Evolutionary conservation across 345 rosid species (phyloP).

Genomic region (Clausena lansium): DNA sequence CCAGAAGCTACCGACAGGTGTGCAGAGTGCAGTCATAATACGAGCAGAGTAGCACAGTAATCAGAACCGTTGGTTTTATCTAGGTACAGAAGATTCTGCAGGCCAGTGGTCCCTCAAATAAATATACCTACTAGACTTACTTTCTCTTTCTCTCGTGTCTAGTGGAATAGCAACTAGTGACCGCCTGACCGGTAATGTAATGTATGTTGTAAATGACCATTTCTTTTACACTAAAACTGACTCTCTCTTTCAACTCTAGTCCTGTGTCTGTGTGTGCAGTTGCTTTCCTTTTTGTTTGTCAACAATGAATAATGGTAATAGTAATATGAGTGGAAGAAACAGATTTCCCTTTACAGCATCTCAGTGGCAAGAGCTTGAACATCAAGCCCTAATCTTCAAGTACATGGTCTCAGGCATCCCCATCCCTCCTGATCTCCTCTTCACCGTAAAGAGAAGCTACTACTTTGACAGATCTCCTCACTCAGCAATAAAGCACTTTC

Average conservation of each 20-base stretch:
- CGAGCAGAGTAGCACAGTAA: conserved; percentile 36
- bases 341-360: conserved; percentile 73
- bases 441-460: conserved; percentile 59
- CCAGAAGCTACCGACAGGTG: conserved; percentile 41
- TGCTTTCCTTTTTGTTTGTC: background rate
- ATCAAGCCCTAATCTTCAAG: conserved; percentile 80
- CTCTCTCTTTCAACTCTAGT: background rate
- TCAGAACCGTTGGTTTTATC: conserved; percentile 64
- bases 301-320: conserved; percentile 5
- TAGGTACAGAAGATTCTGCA: conserved; percentile 67
- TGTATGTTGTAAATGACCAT: too few species aligned
- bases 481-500: conserved; percentile 44
- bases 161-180: too few species aligned
- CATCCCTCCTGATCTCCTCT: conserved; percentile 81
- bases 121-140: conserved; percentile 53
- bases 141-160: background rate
- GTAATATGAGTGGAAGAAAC: conserved; percentile 27
- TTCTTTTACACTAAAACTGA: too few species aligned
- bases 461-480: conserved; percentile 40
- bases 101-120: conserved; percentile 63
- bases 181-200: too few species aligned
- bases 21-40: conserved; percentile 37
- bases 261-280: background rate
- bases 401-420: conserved; percentile 74
- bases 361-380: conserved; percentile 94